Percentiles rank a stretch among this genome's conserved stretches.
Conservation (phyloP, 208 protist genomes). For the Leishmania gerbilli region DNA sequence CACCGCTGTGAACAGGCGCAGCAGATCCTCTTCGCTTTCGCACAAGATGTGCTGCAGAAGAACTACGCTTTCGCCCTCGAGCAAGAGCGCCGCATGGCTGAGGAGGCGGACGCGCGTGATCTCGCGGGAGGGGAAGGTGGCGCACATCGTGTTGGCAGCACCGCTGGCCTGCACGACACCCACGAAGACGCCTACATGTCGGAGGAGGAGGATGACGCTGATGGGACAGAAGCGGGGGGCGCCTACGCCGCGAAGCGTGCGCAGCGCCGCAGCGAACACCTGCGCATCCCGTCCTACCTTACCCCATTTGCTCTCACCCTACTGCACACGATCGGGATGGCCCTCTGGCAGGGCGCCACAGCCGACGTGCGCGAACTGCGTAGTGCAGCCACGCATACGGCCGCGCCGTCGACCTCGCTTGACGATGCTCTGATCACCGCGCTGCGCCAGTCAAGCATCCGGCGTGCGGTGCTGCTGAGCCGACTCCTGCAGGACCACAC, state of each 20-base stretch:
- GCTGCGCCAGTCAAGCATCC: conserved; percentile 25
- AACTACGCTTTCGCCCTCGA: conserved; percentile 71
- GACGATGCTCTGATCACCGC: conserved; percentile 9
- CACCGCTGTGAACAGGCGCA: conserved; percentile 18
- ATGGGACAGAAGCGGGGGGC: conserved; percentile 5
- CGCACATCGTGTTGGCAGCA: background rate
- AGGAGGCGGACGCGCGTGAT: conserved; percentile 23
- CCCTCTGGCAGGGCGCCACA: conserved; percentile 35
- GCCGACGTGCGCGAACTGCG: conserved; percentile 15
- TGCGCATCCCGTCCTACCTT: conserved; percentile 39
- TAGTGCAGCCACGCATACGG: background rate
- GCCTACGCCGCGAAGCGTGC: background rate
- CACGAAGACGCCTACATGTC: conserved; percentile 39
- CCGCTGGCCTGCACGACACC: background rate
- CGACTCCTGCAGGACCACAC: conserved; percentile 71
- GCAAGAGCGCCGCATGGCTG: conserved; percentile 54
- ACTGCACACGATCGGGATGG: conserved; percentile 43
- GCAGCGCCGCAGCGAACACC: background rate
- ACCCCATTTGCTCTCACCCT: conserved; percentile 69
- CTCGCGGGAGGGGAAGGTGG: background rate
- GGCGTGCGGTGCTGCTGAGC: conserved; percentile 59
- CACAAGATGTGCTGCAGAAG: conserved; percentile 88
- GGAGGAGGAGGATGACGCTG: conserved; percentile 24
- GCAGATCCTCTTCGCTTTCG: conserved; percentile 69
- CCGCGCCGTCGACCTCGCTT: background rate